Base-by-base conservation (phyloP, 306 rosid species). In the Nissolia schottii region DNA sequence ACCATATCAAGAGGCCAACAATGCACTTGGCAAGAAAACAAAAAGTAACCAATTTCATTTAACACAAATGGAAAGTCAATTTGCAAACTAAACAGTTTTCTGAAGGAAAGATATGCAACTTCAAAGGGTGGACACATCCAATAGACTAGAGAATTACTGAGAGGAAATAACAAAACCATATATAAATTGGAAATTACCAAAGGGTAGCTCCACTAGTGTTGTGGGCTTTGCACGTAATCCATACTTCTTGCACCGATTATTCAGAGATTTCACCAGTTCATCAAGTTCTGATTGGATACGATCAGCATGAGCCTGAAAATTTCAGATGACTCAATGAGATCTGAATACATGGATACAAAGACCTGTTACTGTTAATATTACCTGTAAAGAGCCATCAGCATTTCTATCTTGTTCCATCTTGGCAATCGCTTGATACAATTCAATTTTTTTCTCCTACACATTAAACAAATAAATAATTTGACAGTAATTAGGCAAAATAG, bases 201-300 rank as follows among this genome's bases (percentile, higher is more conserved):
- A 95, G 34, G 96, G 99, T 81, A 95, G 99, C 85, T 92, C 99
- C 70, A 84, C 79, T 64, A 95, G 73, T 69, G 96, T 87, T 54
- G 81, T 81, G 63, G 99, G 92, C 82, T 89, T 95, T 66, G 88
- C 87, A 29, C 87, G 93, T 76, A 95, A 83, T 48, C 97, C 99
- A 64, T 92, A 92, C 66, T 79, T 87, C 91, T 95, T 95, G 88
- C 99, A 95, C 31, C 90, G 90, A 58, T 92, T 96, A 77, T 88
- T 95, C 67, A 95, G 82, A 59, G 85, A 77, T 87, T 89, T 95
- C 74, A 89, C 93, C 48, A 92, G 76, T 67, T 87, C 96, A 72
- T 92, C 96, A 74, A 92, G 89, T 16, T 83, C 90, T 50, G 87
- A 83, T 66, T 88, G 96, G 71, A 95, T 84, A 60, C 19, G 86